These are phyloP conservation scores for Candida krabiensis DNA, from an alignment of 805 yeast species.

Conservation along the genomic window DNA sequence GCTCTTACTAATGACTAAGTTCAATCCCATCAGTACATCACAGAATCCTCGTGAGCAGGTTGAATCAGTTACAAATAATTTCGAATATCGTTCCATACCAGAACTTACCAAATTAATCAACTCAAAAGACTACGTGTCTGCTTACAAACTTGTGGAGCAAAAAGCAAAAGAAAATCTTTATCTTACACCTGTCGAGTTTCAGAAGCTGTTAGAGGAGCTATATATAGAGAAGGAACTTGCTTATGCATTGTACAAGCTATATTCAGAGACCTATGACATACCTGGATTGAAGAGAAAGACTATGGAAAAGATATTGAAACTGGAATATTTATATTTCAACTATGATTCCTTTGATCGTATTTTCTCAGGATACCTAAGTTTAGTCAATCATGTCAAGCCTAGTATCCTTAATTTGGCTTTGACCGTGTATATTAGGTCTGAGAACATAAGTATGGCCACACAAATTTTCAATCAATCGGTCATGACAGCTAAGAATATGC, in stretches of 20 bases:
- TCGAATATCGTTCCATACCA: slow-evolving; percentile 8
- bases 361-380: slow-evolving; percentile 18
- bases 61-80: background rate
- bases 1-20: slow-evolving; percentile 4
- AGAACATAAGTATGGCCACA: slow-evolving; percentile 26
- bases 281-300: slow-evolving; percentile 14
- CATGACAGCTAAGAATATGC: slow-evolving; percentile 17
- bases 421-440: slow-evolving; percentile 25
- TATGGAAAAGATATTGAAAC: slow-evolving; percentile 16
- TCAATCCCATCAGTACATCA: background rate
- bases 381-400: slow-evolving; percentile 14
- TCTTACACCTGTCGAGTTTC: slow-evolving; percentile 26
- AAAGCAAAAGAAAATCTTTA: slow-evolving; percentile 5
- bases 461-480: slow-evolving; percentile 32
- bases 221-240: slow-evolving; percentile 17
- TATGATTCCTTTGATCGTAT: slow-evolving; percentile 23
- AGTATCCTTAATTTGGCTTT: slow-evolving; percentile 23
- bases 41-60: background rate
- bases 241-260: slow-evolving; percentile 18
- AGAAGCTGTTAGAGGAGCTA: slow-evolving; percentile 20
- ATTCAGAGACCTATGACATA: slow-evolving; percentile 18
- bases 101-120: slow-evolving; percentile 2
- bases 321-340: slow-evolving; percentile 23
- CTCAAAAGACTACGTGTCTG: background rate
- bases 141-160: slow-evolving; percentile 6